Evolutionary conservation across 768 basidiomycete genomes (phyloP).

Genomic region (Sutorius australiensis): DNA sequence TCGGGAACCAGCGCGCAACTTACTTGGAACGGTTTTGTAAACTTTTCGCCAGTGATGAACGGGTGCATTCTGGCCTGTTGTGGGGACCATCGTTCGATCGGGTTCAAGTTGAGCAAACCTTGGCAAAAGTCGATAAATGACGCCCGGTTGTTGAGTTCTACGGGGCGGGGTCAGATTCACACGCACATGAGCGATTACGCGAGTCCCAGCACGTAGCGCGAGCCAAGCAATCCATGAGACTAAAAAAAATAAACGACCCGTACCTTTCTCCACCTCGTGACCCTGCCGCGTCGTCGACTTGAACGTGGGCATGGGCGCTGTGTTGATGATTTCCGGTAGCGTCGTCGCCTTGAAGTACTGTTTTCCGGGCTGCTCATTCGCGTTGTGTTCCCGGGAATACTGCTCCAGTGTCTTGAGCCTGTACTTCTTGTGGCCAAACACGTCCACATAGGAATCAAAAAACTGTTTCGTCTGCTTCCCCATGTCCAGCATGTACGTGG

Average conservation of each 20-base stretch:
- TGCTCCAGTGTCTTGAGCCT: constrained; percentile 89
- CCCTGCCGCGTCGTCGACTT: constrained; percentile 69
- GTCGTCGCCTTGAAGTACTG: constrained; percentile 97
- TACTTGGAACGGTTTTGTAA: constrained; percentile 80
- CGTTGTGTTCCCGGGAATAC: constrained; percentile 92
- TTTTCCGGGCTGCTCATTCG: constrained; percentile 96
- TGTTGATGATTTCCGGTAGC: constrained; percentile 92
- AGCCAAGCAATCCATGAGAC: neutral
- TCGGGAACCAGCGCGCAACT: constrained; percentile 23
- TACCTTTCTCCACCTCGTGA: constrained; percentile 89
- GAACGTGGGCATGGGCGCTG: constrained; percentile 85
- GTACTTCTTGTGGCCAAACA: constrained; percentile 78
- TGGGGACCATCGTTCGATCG: constrained; percentile 94
- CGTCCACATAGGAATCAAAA: constrained; percentile 77
- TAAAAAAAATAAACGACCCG: constrained; percentile 17
- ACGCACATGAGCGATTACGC: constrained; percentile 9
- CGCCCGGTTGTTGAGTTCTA: constrained; percentile 90
- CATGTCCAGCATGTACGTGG: constrained; percentile 88
- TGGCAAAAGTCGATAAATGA: constrained; percentile 98
- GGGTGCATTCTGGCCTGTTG: constrained; percentile 95
- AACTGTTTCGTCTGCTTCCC: constrained; percentile 96
- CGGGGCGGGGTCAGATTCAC: constrained; percentile 14
- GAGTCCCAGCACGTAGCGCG: neutral
- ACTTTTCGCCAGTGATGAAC: constrained; percentile 98
- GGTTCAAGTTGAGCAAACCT: constrained; percentile 90